Evolutionary conservation across 257 asterid genomes (phyloP), one percentile per base, ranked within the genome.

Genomic region (Forsythia suspensa): DNA sequence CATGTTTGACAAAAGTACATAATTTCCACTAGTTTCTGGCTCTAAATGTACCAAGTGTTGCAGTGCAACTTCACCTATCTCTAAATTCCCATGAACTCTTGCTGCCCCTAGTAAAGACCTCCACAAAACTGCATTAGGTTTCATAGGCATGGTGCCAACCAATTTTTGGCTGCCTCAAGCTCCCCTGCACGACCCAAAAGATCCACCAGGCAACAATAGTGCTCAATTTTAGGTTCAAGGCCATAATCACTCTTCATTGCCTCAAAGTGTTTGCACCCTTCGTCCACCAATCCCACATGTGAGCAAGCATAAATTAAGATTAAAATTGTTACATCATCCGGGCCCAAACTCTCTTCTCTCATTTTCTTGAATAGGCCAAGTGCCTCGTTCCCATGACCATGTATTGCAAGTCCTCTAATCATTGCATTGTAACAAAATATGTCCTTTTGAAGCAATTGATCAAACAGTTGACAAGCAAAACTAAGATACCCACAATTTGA

Each of bases 341-440:
- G 90, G 48, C 7, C 6, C 61, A 87, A 74, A n/a, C 87, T 85
- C 48, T 79, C 86, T 29, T 63, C 72, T 42, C 76, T 82, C 97
- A 92, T 89, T 51, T 21, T 80, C 74, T 78, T 82, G 38, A 92
- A 92, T 15, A 90, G 82, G 36, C 82, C 83, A 52, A 92, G 87
- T 76, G 97, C 93, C 65, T 87, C 86, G 12, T 42, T 66, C 41
- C 89, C 94, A 55, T 76, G 77, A 40, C 94, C 96, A 74, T 92
- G 94, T 76, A 90, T 72, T 6, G 96, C 94, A 12, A 90, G 83
- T 43, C 89, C 96, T 87, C 93, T 80, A 63, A 92, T 89, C 97
- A 90, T 90, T 24, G 93, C 90, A 79, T 89, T 90, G 85, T 78
- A 91, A 80, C 94, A 90, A 77, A 89, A 85, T 48, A 82, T 78